Base-by-base conservation (phyloP, 176 grass and related monocot genomes). In the Phragmites australis region DNA sequence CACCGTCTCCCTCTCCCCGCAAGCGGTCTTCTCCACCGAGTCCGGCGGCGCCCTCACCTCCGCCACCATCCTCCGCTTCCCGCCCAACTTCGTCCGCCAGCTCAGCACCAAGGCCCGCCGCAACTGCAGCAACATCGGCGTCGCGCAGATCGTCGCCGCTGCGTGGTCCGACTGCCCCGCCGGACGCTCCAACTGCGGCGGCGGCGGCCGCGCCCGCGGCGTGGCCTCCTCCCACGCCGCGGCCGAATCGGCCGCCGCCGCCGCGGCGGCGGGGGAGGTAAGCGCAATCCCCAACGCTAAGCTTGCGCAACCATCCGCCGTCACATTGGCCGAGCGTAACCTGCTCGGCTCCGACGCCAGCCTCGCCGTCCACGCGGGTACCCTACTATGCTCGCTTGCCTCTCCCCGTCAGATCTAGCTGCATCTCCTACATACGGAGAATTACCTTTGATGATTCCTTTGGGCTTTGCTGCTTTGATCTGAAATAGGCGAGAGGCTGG, bases 81-180 rank as follows among this genome's bases (percentile, higher is more conserved):
- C 93, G 25, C 96, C 96, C 3, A 99, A 99, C 71, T 99, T 99
- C 61, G 96, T 95, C 65, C 90, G 96, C 75, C 96, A 99, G 87
- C 93, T 99, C 41, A 99, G 92, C 92, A 99, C 88, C 45, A 99
- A 99, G 84, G 92, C 96, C 13, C 92, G 95, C 43, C 95, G 95
- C 83, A 98, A 98, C 90, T 98, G 95, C 78, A 94, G 95, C 92
- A 98, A 98, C 86, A 98, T 98, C 60, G 95, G 95, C 80, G 95
- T 98, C 40, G 95, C 95, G 44, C 92, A 94, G 90, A 94, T 98
- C 78, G 95, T 98, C 15, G 95, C 95, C 60, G 95, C 95, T 39
- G 89, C 95, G 22, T 98, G 95, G 95, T 98, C 95, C 0, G 88
- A 98, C 70, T 27, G 71, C 81, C 65, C 84, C 2, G 40, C 82